Evolutionary conservation across 768 basidiomycete species (phyloP).

Genomic region (Leccinum subgranulosum): DNA sequence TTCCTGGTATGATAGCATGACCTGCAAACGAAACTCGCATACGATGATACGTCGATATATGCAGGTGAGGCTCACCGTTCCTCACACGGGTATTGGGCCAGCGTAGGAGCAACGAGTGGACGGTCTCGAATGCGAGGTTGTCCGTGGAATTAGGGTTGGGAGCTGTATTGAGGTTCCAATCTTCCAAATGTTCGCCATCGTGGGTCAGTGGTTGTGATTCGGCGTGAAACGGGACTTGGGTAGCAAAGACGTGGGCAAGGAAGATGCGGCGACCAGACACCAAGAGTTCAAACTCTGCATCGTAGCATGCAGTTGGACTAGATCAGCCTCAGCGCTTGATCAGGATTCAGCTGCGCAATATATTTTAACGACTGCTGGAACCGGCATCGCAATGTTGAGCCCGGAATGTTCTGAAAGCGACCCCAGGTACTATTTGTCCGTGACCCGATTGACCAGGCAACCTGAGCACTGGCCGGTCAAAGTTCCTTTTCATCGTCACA

Average conservation of each 20-base stretch:
- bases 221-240: neutral
- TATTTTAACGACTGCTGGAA: neutral
- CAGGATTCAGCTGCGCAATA: neutral
- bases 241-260: neutral
- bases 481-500: neutral
- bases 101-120: constrained; percentile 32
- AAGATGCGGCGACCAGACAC: neutral
- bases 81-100: constrained; percentile 44
- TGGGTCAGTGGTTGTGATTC: neutral
- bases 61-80: constrained; percentile 25
- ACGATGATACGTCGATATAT: neutral
- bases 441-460: neutral
- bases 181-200: neutral
- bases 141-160: constrained; percentile 21
- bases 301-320: neutral
- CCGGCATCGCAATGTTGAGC: neutral
- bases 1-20: constrained; percentile 26
- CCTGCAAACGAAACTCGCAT: neutral
- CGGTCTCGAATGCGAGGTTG: constrained; percentile 23
- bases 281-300: neutral
- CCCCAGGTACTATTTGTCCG: no score
- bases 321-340: neutral
- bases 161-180: neutral
- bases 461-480: neutral
- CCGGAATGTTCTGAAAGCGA: neutral